Percentiles rank a stretch among this genome's conserved stretches.
Conservation (phyloP, 352 stramenopile species). For the Pythium vanterpoolii region DNA sequence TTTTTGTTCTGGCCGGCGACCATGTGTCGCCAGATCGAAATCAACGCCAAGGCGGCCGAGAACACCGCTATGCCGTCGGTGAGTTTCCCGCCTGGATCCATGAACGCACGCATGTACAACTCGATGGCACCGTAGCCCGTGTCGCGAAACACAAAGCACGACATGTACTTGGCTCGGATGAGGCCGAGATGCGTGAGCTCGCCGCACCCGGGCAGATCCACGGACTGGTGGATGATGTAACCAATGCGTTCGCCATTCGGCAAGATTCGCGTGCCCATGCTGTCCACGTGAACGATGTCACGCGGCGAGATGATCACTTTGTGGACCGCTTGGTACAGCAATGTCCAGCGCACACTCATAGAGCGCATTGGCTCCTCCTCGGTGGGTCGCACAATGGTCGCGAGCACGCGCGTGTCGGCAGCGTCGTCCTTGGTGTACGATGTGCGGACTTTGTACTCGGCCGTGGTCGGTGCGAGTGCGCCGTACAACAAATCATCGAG, state of each 20-base stretch:
- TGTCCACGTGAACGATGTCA: conserved; percentile 19
- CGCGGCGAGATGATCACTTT: conserved; percentile 6
- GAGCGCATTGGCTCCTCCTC: conserved; percentile 17
- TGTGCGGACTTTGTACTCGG: conserved; percentile 38
- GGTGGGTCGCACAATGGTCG: conserved; percentile 35
- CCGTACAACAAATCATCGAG: conserved; percentile 61
- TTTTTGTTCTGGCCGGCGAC: conserved; percentile 15
- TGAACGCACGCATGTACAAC: conserved; percentile 29
- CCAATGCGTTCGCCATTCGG: conserved; percentile 12
- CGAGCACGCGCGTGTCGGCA: conserved; percentile 29
- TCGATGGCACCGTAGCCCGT: conserved; percentile 11
- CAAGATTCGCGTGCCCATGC: neutral
- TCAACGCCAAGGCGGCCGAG: neutral
- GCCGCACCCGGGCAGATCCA: conserved; percentile 9
- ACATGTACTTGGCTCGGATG: conserved; percentile 45
- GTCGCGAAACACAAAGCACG: conserved; percentile 12
- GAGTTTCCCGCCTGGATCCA: conserved; percentile 32
- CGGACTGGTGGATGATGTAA: conserved; percentile 15
- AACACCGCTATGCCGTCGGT: conserved; percentile 3
- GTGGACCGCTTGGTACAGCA: conserved; percentile 18
- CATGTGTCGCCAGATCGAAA: conserved; percentile 9
- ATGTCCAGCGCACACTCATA: conserved; percentile 23
- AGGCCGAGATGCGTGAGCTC: conserved; percentile 22
- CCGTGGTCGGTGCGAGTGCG: conserved; percentile 29
- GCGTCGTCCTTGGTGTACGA: conserved; percentile 19